Base-by-base conservation (phyloP, 176 grass and related monocot genomes). In the Aegilops tauschii region DNA sequence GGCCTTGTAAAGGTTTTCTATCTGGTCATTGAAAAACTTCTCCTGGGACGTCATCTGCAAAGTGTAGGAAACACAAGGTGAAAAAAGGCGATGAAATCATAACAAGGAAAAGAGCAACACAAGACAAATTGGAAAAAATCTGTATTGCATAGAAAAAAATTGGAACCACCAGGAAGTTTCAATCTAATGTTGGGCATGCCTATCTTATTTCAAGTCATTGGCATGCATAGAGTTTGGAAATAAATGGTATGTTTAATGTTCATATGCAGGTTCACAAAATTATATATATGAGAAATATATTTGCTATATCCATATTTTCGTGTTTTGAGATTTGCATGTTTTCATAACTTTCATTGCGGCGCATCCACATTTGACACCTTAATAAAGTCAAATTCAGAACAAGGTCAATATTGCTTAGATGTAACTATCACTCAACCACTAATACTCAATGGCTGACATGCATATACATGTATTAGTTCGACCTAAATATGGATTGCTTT, bases 1-100 rank as follows among this genome's bases (percentile, higher is more conserved):
- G 6, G 42, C 80, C 61, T 92, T 85, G 36, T 94, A 87, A 91
- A 94, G 54, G 49, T 50, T 69, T 23, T 93, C 93, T 45, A 96
- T 96, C 75, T 96, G 92, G 23, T 85, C 90, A 65, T 91, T 76
- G 39, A 98, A 96, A 84, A 96, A 94, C 0, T 78, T 56, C 35
- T 99, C 92, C 77, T 94, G 94, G 34, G 58, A 86, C 4, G 94
- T 82, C 97, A 99, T 96, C 97, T 98, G 71, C 65, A 75, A 88
- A 78, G 28, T 39, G 80, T 36, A 18, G 18, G 18, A 89, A 85
- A 72, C 27, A 68, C 23, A 62, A 47, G 12, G 69, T 84, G 20
- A 86, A 23, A 37, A 12, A 73, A 49, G 20, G 20, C 12, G 9
- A 83, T 67, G 16, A 89, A 59, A 83, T 42, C 25, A 17, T 61